Base-by-base conservation (phyloP, 2,329 filamentous ascomycete genomes). In the Epichloe aotearoae region DNA sequence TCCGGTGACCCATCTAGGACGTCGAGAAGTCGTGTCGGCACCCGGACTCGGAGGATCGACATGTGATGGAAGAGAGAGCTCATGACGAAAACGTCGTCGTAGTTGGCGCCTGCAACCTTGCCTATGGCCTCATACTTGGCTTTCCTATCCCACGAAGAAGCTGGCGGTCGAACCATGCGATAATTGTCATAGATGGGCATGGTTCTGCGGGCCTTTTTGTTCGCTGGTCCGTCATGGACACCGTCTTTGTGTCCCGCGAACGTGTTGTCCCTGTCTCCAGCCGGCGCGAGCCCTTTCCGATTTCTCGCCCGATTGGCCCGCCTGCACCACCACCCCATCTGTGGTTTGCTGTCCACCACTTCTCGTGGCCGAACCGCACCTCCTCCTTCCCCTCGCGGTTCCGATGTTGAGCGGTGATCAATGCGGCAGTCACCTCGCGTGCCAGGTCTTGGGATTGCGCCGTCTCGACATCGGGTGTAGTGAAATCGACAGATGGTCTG, bases 261-360 rank as follows among this genome's bases (percentile, higher is more conserved):
- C 42, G 63, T 62, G 49, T 75, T 62, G 49, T 75, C 72, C 59
- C 73, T 75, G 54, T 77, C 74, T 19, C 71, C 72, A 12, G 70
- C 58, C 26, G 70, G 57, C 11, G 70, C 57, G 66, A 60, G 53
- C 75, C 71, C 41, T 68, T 68, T 43, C 80, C 76, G 34, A 77
- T 66, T 63, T 84, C 80, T 26, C 76, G 72, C 2, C 80, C 80
- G 54, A 83, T 82, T 3, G 79, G 76, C 0, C 80, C 80, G 34
- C 80, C 80, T 8, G 73, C 59, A 3, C 79, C 80, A 45, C 80
- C 80, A 48, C 80, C 80, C 80, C 80, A 84, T 51, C 80, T 74
- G 36, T 71, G 75, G 57, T 71, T 73, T 7, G 71, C 73, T 0
- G 78, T 72, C 80, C 80, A 84, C 80, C 80, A 84, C 53, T 74